phyloP scores from a whole-genome alignment of 176 grass and related monocot genomes.

The Oryza nivara region DNA sequence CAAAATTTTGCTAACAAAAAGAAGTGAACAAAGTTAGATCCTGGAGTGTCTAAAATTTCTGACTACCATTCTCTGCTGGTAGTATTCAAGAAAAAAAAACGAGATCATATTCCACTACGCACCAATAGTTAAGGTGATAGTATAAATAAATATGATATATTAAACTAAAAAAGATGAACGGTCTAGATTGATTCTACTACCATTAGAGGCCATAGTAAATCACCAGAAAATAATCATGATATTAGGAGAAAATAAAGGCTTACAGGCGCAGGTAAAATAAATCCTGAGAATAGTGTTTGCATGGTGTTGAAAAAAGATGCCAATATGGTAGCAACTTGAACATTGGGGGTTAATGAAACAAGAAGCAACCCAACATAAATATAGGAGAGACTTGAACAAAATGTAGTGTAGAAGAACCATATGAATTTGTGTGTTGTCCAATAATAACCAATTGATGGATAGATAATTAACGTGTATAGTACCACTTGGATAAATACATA shows the following conservation, averaged over 20 bases:
- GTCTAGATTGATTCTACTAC: too few species aligned
- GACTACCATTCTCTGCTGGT: too few species aligned
- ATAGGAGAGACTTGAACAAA: slow-evolving; percentile 56
- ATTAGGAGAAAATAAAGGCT: slow-evolving; percentile 15
- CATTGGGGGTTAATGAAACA: slow-evolving; percentile 50
- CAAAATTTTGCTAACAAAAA: too few species aligned
- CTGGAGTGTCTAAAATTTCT: too few species aligned
- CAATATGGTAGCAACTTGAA: slow-evolving; percentile 52
- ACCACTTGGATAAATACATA: slow-evolving; percentile 45
- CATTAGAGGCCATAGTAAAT: too few species aligned
- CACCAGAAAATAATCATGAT: too few species aligned
- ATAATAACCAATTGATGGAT: slow-evolving; percentile 55
- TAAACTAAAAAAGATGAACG: too few species aligned
- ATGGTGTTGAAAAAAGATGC: slow-evolving; percentile 51
- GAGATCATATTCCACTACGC: too few species aligned
- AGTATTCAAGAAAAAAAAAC: too few species aligned
- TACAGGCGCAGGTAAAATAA: slow-evolving; percentile 59
- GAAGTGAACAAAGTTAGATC: too few species aligned
- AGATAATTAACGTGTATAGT: slow-evolving; percentile 53
- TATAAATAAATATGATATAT: too few species aligned
- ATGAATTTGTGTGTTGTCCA: slow-evolving; percentile 52
- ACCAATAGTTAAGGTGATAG: too few species aligned
- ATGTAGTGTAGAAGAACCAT: slow-evolving; percentile 60
- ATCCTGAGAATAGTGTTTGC: slow-evolving; percentile 61
- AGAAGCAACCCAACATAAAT: slow-evolving; percentile 66